Conservation (phyloP, 768 basidiomycete species). For the Kwoniella botswanensis region DNA sequence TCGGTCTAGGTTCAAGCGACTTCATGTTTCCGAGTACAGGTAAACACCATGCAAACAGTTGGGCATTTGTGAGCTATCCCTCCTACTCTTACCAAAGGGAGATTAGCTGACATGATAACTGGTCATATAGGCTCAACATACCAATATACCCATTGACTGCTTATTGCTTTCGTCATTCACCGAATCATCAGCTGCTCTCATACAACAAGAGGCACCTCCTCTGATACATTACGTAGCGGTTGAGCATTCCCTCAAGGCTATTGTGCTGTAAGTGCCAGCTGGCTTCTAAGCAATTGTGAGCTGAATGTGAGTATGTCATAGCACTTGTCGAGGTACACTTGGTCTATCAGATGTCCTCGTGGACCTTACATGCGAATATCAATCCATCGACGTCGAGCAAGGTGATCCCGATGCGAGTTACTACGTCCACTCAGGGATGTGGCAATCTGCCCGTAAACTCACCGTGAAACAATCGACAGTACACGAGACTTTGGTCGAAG, state of each 20-base stretch:
- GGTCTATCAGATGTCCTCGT: constrained; percentile 59
- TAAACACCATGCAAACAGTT: constrained; percentile 53
- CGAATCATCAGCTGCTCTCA: constrained; percentile 45
- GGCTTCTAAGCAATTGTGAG: neutral
- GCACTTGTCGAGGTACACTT: constrained; percentile 57
- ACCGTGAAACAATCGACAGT: constrained; percentile 52
- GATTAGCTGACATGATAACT: neutral
- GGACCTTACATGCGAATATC: constrained; percentile 59
- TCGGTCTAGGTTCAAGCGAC: constrained; percentile 55
- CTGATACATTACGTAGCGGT: constrained; percentile 58
- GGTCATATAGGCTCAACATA: constrained; percentile 54
- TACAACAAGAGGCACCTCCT: constrained; percentile 47
- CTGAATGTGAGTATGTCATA: constrained; percentile 16
- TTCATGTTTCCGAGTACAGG: constrained; percentile 57
- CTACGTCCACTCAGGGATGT: constrained; percentile 57
- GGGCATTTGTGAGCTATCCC: constrained; percentile 45
- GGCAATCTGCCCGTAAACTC: constrained; percentile 50
- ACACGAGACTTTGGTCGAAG: constrained; percentile 54
- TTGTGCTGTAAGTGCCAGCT: constrained; percentile 49
- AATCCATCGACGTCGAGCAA: constrained; percentile 46
- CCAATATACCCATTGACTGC: constrained; percentile 57
- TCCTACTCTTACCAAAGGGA: neutral
- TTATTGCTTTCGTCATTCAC: constrained; percentile 58
- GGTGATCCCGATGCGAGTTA: constrained; percentile 51
- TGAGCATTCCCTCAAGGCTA: constrained; percentile 54